Conservation (phyloP, 1,284 basidiomycete species). For the Pascua guehoae region DNA sequence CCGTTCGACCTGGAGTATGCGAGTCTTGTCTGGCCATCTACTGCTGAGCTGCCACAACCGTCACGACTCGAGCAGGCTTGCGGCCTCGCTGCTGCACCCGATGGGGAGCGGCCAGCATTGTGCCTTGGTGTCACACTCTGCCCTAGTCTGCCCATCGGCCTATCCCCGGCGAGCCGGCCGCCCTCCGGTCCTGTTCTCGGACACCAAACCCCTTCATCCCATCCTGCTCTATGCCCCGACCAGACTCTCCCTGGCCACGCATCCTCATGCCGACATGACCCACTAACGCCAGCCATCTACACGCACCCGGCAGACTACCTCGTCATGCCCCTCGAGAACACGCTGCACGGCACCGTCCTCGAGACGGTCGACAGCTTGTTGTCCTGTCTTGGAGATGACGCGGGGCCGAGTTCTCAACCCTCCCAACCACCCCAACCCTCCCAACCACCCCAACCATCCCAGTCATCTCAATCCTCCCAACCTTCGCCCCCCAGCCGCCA, state of each 20-base stretch:
- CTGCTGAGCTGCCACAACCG: too few relatives aligned
- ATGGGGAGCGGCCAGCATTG: too few relatives aligned
- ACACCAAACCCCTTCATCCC: not conserved
- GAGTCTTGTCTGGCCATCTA: too few relatives aligned
- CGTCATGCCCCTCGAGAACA: conserved; percentile 48
- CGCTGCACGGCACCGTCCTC: conserved; percentile 44
- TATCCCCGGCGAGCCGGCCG: too few relatives aligned
- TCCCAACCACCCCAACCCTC: not conserved
- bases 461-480: not conserved
- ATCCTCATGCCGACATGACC: too few relatives aligned
- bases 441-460: not conserved
- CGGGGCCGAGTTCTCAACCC: not conserved
- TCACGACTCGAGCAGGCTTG: too few relatives aligned
- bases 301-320: conserved; percentile 22
- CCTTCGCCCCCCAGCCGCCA: not conserved
- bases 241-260: not conserved
- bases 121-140: too few relatives aligned
- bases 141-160: too few relatives aligned
- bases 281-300: conserved; percentile 29
- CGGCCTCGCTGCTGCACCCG: too few relatives aligned
- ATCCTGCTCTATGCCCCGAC: not conserved
- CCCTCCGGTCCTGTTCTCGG: too few relatives aligned
- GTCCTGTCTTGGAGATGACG: not conserved
- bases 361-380: conserved; percentile 45
- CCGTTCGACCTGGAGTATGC: too few relatives aligned